A percentile compares a stretch with the other conserved stretches of the same genome.
phyloP scores from a whole-genome alignment of 176 grass and related monocot species.

The Lolium perenne region DNA sequence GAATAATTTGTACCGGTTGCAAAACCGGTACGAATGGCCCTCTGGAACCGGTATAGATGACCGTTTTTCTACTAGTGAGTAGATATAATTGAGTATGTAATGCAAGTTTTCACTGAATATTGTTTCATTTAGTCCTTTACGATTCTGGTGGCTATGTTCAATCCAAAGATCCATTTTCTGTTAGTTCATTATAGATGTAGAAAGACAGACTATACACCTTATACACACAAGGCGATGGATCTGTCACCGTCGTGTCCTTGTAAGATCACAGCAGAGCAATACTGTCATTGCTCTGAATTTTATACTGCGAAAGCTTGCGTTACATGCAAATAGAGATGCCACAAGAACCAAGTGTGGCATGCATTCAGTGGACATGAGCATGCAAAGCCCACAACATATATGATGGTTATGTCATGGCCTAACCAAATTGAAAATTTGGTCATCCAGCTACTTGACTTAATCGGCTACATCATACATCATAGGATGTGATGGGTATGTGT shows the following conservation, averaged over 20 bases:
- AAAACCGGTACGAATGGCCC: too few species aligned
- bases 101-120: not conserved
- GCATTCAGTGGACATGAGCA: constrained; percentile 36
- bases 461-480: constrained; percentile 30
- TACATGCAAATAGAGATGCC: constrained; percentile 35
- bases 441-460: not conserved
- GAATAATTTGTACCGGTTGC: too few species aligned
- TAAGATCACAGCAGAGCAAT: not conserved
- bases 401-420: constrained; percentile 22
- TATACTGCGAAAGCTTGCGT: not conserved
- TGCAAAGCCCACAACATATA: not conserved
- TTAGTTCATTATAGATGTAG: not conserved
- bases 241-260: not conserved
- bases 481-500: constrained; percentile 7
- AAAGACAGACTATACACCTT: not conserved
- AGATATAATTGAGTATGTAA: not conserved
- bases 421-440: not conserved
- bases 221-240: not conserved
- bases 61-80: too few species aligned
- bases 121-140: not conserved
- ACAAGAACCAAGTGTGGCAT: constrained; percentile 35
- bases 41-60: too few species aligned
- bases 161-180: not conserved
- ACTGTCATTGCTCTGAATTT: constrained; percentile 1
- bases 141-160: not conserved